Evolutionary conservation across 768 basidiomycete species (phyloP), one percentile per base, ranked within the genome.

Genomic region (Suillus cothurnatus): DNA sequence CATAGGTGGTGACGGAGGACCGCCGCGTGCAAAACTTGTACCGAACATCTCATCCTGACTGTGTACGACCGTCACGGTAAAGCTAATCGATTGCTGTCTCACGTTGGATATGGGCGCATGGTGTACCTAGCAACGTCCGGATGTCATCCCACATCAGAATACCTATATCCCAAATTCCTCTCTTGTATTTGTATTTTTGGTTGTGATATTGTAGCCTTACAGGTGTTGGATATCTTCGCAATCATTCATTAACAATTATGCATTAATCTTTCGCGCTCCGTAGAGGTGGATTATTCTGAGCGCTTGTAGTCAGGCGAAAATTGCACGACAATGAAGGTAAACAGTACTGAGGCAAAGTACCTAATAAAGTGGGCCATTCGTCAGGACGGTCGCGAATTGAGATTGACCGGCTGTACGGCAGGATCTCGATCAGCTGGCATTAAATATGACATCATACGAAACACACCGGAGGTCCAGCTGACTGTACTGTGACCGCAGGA

Each of bases 11-110:
- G 0, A 80, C 78, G 21, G 78, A 78, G 23, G 62, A 77, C 62
- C 71, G 76, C 32, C 76, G 73, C 36, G 79, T 78, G 62, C 77
- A 78, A 9, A 78, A 78, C 38, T 11, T 78, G 45, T 79, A 78
- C 63, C 77, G 79, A 50, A 74, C 71, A 62, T 61, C 67, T 15
- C 74, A 80, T 61, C 71, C 76, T 41, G 78, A 79, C 41, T 80
- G 77, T 47, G 68, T 68, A 67, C 68, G 64, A 58, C 52, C 67
- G n/a, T 71, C 66, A 66, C 73, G 61, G 64, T 32, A 23, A 55
- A 57, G 17, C 9, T 41, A 66, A 41, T 1, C 62, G 15, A 63
- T 8, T 61, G 11, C 53, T 55, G 23, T 53, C 28, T 56, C 56
- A 65, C 39, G 49, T 61, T 52, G 61, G n/a, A 61, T 61, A 49